Conservation (phyloP, 345 rosid species). For the Salix viminalis region DNA sequence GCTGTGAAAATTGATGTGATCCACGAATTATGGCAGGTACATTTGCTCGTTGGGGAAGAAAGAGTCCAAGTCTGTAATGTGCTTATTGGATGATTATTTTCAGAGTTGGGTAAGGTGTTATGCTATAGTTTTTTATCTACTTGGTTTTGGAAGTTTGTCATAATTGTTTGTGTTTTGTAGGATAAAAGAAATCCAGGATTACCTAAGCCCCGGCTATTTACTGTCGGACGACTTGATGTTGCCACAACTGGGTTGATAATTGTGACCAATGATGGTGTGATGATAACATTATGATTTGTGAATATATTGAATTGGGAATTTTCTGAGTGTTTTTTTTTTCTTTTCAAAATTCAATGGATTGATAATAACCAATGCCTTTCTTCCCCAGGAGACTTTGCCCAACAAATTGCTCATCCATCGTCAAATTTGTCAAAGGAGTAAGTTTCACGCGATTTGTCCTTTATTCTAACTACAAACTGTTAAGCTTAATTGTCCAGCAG, state of each 20-base stretch:
- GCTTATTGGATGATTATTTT: conserved; percentile 67
- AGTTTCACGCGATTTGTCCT: conserved; percentile 21
- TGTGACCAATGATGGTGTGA: conserved; percentile 83
- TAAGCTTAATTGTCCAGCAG: background rate
- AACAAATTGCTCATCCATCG: conserved; percentile 84
- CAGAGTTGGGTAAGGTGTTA: conserved; percentile 57
- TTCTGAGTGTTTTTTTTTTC: background rate
- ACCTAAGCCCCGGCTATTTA: conserved; percentile 82
- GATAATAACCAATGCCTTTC: background rate
- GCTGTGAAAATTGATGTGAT: background rate
- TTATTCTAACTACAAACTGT: background rate
- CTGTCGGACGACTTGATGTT: conserved; percentile 97
- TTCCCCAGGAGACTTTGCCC: conserved; percentile 80
- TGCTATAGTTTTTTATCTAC: background rate
- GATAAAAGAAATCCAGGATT: conserved; percentile 60
- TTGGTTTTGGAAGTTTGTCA: conserved; percentile 6
- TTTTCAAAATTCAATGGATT: conserved; percentile 2
- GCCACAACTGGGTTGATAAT: conserved; percentile 84
- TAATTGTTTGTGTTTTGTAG: conserved; percentile 30
- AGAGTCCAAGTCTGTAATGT: conserved; percentile 60
- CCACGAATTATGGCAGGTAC: conserved; percentile 47
- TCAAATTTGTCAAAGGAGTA: conserved; percentile 79
- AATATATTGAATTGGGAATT: background rate
- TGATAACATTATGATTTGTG: background rate
- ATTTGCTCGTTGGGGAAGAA: conserved; percentile 90